Evolutionary conservation across 2,329 filamentous ascomycete genomes (phyloP), one percentile per base, ranked within the genome.

Genomic region (Colletotrichum gloeosporioides): DNA sequence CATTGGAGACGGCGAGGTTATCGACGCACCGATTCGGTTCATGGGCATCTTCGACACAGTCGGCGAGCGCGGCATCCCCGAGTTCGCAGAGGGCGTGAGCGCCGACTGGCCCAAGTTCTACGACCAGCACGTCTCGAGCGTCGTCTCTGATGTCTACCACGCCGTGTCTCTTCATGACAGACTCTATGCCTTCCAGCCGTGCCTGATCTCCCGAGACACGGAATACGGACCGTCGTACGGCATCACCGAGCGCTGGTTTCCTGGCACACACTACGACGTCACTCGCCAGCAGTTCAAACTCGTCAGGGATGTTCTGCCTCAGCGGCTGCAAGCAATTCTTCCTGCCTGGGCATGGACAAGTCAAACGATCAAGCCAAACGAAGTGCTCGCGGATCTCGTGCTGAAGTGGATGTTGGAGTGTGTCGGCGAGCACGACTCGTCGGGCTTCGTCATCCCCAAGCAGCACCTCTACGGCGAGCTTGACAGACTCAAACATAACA

Each of bases 271-370:
- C 34, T 79, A 81, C 55, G 80, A 81, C 55, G 39, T 81, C 22
- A 73, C 74, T 3, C 69, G 80, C 34, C 80, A 81, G 29, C 59
- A 62, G 16, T 79, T 80, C 65, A 78, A 77, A 25, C 73, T 79
- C 39, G 62, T 79, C 6, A 73, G 77, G 15, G 68, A 75, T 2
- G 8, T 79, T 8, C 31, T 75, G 12, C 69, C 69, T 4, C 27
- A 63, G 29, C 22, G 53, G 0, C 72, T 87, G 4, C 79, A 84
- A 59, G 72, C 44, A 4, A 78, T 80, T 2, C 75, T 87, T 29
- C 75, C 79, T 0, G 80, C 79, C 22, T 87, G 73, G 71, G 63
- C 65, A 4, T 78, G 69, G 73, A 69, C 66, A 18, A 83, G 77
- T 31, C 77, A 71, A 12, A 71, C 67, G 8, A 69, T 80, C 32